phyloP scores from a whole-genome alignment of 306 rosid genomes.

The Nissolia schottii region DNA sequence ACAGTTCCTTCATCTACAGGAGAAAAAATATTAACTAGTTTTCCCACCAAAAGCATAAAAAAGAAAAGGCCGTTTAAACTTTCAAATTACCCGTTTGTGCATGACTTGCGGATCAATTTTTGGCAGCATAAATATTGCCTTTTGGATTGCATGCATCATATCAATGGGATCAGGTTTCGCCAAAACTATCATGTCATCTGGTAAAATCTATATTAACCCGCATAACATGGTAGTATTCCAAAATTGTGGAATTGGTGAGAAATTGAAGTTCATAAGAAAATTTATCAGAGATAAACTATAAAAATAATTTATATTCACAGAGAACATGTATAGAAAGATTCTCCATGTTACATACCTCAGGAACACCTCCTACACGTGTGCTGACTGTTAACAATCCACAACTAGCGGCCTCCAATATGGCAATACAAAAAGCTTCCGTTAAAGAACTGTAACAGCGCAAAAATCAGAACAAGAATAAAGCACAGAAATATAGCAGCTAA shows the following conservation, averaged over 20 bases:
- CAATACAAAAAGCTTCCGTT: conserved; percentile 91
- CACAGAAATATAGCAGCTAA: not conserved
- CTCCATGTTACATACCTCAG: conserved; percentile 50
- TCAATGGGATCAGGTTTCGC: conserved; percentile 72
- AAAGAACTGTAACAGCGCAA: conserved; percentile 49
- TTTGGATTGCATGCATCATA: conserved; percentile 67
- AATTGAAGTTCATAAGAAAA: not conserved
- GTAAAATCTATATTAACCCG: conserved; percentile 53
- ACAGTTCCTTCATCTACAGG: conserved; percentile 57
- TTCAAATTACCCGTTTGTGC: conserved; percentile 66
- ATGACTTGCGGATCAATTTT: conserved; percentile 62
- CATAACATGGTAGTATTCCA: not conserved
- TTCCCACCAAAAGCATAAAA: conserved; percentile 8
- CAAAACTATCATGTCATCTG: conserved; percentile 81
- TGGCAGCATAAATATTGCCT: conserved; percentile 64
- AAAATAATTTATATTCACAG: not conserved
- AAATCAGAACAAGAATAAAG: not conserved
- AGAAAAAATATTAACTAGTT: not conserved
- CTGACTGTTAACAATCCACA: conserved; percentile 89
- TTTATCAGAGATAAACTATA: not conserved
- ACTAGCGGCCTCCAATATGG: conserved; percentile 89
- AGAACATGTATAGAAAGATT: conserved; percentile 2
- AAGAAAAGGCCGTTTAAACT: not conserved
- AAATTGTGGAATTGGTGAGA: not conserved
- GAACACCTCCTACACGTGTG: conserved; percentile 87